Conservation (phyloP, 345 rosid species). For the Salix purpurea region DNA sequence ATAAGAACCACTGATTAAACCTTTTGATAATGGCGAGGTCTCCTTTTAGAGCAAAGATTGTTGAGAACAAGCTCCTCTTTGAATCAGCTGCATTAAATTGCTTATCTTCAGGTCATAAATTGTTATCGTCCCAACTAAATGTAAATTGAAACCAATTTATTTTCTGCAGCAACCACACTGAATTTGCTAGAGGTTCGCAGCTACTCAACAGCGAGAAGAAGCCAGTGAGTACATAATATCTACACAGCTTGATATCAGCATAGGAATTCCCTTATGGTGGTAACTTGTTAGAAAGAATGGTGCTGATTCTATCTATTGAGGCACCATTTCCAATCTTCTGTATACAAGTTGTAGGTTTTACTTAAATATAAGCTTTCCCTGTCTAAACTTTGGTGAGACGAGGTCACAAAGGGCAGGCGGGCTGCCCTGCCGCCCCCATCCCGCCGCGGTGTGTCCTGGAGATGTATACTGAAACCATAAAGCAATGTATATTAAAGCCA, state of each 20-base stretch:
- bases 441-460: not conserved
- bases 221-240: not conserved
- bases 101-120: not conserved
- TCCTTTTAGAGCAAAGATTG: not conserved
- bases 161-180: conserved; percentile 20
- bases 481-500: not conserved
- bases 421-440: not conserved
- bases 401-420: conserved; percentile 1
- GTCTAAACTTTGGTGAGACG: conserved; percentile 18
- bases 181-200: not conserved
- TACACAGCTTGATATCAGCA: conserved; percentile 1
- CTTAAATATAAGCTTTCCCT: not conserved
- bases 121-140: not conserved
- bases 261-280: conserved; percentile 13
- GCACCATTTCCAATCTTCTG: conserved; percentile 21
- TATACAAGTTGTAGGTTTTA: conserved; percentile 22
- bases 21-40: not conserved
- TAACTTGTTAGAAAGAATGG: conserved; percentile 13
- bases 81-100: not conserved
- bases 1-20: not conserved
- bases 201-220: not conserved
- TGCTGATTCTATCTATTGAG: conserved; percentile 17
- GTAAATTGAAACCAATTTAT: not conserved
- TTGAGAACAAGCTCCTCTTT: not conserved
- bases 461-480: not conserved